Conservation (phyloP, 1,139 yeast species). For the Neolecta irregularis region DNA sequence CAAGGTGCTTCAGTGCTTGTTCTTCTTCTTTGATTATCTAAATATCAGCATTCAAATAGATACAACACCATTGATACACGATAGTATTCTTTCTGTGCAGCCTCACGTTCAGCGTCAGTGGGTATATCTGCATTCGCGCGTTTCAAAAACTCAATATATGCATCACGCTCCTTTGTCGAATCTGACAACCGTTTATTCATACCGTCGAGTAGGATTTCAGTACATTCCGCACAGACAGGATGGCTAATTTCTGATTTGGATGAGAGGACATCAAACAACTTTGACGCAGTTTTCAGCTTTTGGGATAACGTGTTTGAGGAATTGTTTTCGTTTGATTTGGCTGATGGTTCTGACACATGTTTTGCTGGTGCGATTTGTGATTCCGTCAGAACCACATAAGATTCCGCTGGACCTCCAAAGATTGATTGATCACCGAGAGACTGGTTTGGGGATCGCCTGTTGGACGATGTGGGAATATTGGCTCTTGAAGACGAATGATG, state of each 20-base stretch:
- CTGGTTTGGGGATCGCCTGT: too few relatives aligned
- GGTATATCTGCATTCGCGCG: conserved; percentile 46
- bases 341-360: conserved; percentile 11
- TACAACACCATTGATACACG: neutral
- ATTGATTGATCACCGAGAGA: too few relatives aligned
- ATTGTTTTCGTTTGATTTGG: too few relatives aligned
- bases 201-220: conserved; percentile 48
- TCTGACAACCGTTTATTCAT: conserved; percentile 59
- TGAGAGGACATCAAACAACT: conserved; percentile 49
- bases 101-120: conserved; percentile 30
- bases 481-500: too few relatives aligned
- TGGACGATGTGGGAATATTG: too few relatives aligned
- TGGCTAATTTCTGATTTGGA: conserved; percentile 67
- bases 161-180: conserved; percentile 61
- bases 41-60: neutral
- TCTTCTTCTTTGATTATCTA: conserved; percentile 20
- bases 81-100: conserved; percentile 30
- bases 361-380: conserved; percentile 19
- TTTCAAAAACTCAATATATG: conserved; percentile 55
- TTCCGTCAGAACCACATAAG: conserved; percentile 31
- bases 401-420: conserved; percentile 22
- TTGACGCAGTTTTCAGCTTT: conserved; percentile 35
- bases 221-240: conserved; percentile 82
- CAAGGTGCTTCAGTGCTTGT: conserved; percentile 22
- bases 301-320: conserved; percentile 24